These are phyloP conservation scores for Puccinia horiana DNA, from an alignment of 1,284 basidiomycete genomes.

Conservation along the genomic window DNA sequence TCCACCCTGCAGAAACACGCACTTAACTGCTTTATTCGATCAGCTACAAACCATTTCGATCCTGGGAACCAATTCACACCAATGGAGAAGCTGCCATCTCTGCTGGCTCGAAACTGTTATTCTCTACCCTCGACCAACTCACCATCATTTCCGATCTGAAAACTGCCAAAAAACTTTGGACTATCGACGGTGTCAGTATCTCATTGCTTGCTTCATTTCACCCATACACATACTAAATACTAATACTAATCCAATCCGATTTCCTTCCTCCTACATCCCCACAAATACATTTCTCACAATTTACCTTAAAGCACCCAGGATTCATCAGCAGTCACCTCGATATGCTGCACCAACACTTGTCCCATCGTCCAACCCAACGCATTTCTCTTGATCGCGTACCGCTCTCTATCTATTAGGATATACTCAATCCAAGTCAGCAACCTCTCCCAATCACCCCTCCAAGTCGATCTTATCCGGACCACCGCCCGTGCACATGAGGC, in stretches of 20 bases:
- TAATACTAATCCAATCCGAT: slow-evolving; percentile 69
- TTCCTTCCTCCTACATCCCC: slow-evolving; percentile 52
- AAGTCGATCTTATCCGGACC: slow-evolving; percentile 8
- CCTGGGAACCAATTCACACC: slow-evolving; percentile 73
- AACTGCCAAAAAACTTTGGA: slow-evolving; percentile 73
- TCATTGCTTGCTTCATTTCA: background rate
- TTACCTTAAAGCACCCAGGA: slow-evolving; percentile 58
- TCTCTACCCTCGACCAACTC: slow-evolving; percentile 84
- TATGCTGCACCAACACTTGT: slow-evolving; percentile 56
- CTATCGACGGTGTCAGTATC: slow-evolving; percentile 74
- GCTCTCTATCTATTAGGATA: slow-evolving; percentile 62
- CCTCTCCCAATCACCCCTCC: slow-evolving; percentile 34
- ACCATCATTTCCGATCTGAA: slow-evolving; percentile 77
- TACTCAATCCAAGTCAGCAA: slow-evolving; percentile 60
- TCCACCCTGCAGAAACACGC: background rate
- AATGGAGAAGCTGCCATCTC: slow-evolving; percentile 80
- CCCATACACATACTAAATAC: too few relatives aligned
- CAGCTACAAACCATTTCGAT: slow-evolving; percentile 54
- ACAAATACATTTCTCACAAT: background rate
- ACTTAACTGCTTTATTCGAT: background rate
- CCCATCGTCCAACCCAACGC: slow-evolving; percentile 52
- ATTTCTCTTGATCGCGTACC: slow-evolving; percentile 59
- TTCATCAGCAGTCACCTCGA: slow-evolving; percentile 63
- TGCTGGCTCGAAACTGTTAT: slow-evolving; percentile 73
- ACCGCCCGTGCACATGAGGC: slow-evolving; percentile 78